A percentile compares a stretch with the other conserved stretches of the same genome.
Conservation (phyloP, 441 rosid genomes). For the Capsella rubella region DNA sequence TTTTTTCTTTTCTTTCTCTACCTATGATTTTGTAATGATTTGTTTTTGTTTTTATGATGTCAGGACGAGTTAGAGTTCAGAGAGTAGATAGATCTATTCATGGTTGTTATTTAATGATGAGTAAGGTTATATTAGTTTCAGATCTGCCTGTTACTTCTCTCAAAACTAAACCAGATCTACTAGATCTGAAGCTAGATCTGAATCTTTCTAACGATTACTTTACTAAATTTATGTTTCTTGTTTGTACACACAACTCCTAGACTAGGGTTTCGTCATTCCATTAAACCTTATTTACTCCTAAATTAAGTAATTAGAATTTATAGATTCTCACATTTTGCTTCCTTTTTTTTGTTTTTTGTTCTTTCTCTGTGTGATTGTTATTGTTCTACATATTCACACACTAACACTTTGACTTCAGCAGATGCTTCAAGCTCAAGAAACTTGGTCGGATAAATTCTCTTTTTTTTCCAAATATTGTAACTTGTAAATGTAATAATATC, state of each 20-base stretch:
- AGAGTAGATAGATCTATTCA: conserved; percentile 22
- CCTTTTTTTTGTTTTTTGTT: too few relatives aligned
- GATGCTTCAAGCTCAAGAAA: conserved; percentile 17
- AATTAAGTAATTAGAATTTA: too few relatives aligned
- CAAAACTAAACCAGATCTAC: conserved; percentile 35
- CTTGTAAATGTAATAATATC: not conserved
- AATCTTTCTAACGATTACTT: conserved; percentile 20
- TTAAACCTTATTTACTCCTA: not conserved
- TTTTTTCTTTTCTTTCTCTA: conserved; percentile 1
- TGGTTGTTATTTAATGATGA: conserved; percentile 25
- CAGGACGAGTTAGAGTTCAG: conserved; percentile 29
- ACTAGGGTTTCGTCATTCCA: conserved; percentile 39
- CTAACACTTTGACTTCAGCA: conserved; percentile 8
- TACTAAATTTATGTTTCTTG: conserved; percentile 15
- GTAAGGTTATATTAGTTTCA: conserved; percentile 24
- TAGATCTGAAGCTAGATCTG: conserved; percentile 43
- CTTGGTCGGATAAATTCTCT: not conserved
- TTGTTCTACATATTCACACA: not conserved
- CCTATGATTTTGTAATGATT: conserved; percentile 39
- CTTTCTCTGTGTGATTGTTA: not conserved
- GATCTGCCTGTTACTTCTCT: conserved; percentile 20
- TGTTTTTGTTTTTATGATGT: conserved; percentile 23
- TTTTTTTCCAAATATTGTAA: not conserved
- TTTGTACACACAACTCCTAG: conserved; percentile 31
- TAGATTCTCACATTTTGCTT: not conserved